Conservation (phyloP, 108 stramenopile genomes). For the Discostella pseudostelligera region DNA sequence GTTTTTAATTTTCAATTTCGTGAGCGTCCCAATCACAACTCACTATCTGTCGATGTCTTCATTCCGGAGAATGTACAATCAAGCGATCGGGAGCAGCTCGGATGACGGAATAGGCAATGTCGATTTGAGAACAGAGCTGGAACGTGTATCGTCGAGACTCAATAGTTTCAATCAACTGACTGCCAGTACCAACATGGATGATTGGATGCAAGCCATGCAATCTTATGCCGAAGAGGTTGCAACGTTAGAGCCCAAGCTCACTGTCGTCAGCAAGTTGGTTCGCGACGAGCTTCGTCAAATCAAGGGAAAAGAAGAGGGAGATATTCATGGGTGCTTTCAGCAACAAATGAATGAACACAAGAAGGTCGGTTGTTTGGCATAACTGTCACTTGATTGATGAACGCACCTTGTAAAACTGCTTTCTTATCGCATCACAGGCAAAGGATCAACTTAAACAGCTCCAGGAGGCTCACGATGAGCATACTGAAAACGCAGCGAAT, state of each 20-base stretch:
- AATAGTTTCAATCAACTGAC: slow-evolving; percentile 11
- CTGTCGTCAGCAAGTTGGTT: slow-evolving; percentile 1
- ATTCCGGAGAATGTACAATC: background rate
- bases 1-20: background rate
- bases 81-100: background rate
- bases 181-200: slow-evolving; percentile 7
- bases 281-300: slow-evolving; percentile 19
- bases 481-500: slow-evolving; percentile 13
- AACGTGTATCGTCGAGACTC: slow-evolving; percentile 26
- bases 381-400: too few relatives aligned
- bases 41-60: background rate
- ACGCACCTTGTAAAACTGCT: background rate
- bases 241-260: slow-evolving; percentile 11
- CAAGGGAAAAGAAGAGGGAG: slow-evolving; percentile 15
- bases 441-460: slow-evolving; percentile 6
- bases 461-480: slow-evolving; percentile 13
- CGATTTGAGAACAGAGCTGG: slow-evolving; percentile 14
- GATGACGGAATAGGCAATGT: background rate
- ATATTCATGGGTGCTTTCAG: slow-evolving; percentile 12
- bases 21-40: too few relatives aligned
- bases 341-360: slow-evolving; percentile 16
- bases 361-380: slow-evolving; percentile 5
- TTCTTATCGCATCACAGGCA: background rate
- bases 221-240: slow-evolving; percentile 12
- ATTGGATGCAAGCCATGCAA: slow-evolving; percentile 9